These are phyloP conservation scores for Cicer chorassanicum DNA, from an alignment of 306 rosid genomes.

Conservation along the genomic window DNA sequence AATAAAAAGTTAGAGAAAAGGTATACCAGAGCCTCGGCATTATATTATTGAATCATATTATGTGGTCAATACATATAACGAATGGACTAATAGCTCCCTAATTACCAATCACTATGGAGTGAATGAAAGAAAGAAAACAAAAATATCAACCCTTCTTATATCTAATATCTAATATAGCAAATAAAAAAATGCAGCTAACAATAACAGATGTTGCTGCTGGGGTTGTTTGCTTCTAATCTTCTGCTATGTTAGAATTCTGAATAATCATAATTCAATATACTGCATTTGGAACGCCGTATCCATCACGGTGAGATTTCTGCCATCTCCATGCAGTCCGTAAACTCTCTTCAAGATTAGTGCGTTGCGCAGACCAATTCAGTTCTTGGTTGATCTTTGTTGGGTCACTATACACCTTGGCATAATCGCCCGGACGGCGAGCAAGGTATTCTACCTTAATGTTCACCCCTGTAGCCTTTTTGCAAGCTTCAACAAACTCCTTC, in stretches of 20 bases:
- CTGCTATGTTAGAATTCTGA: slow-evolving; percentile 45
- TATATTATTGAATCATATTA: slow-evolving; percentile 60
- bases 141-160: slow-evolving; percentile 27
- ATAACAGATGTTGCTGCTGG: slow-evolving; percentile 38
- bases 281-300: slow-evolving; percentile 62
- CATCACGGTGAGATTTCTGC: slow-evolving; percentile 82
- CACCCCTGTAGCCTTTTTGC: slow-evolving; percentile 85
- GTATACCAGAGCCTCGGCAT: slow-evolving; percentile 46
- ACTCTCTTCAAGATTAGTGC: slow-evolving; percentile 73
- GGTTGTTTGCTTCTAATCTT: slow-evolving; percentile 38
- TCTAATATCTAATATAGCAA: slow-evolving; percentile 39
- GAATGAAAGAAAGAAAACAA: slow-evolving; percentile 19
- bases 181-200: slow-evolving; percentile 40
- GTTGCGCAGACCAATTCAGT: slow-evolving; percentile 78
- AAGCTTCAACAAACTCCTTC: slow-evolving; percentile 91
- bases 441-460: slow-evolving; percentile 79
- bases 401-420: slow-evolving; percentile 86
- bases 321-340: slow-evolving; percentile 83
- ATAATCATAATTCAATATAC: slow-evolving; percentile 43
- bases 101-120: slow-evolving; percentile 47
- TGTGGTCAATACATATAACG: slow-evolving; percentile 63
- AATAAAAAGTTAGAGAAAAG: slow-evolving; percentile 13
- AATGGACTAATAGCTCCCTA: slow-evolving; percentile 54
- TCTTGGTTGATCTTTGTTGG: slow-evolving; percentile 74
- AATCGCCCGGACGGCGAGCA: slow-evolving; percentile 90